phyloP scores from a whole-genome alignment of 768 basidiomycete species.

The Suillus brevipes region DNA sequence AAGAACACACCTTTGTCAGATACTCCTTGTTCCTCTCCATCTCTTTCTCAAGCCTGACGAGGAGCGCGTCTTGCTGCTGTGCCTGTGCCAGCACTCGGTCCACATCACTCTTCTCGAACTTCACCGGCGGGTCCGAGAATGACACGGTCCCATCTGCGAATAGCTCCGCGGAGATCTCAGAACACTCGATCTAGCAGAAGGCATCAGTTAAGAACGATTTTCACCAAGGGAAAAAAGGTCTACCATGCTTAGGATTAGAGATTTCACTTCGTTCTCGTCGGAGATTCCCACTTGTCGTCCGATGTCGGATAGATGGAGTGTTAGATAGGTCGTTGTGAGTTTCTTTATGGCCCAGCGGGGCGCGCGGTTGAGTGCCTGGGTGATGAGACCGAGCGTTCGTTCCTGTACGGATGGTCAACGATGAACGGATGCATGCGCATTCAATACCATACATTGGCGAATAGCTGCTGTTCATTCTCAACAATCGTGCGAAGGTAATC shows the following conservation, averaged over 20 bases:
- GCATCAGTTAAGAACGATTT: not conserved
- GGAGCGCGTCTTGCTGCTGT: constrained; percentile 44
- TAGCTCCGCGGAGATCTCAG: constrained; percentile 69
- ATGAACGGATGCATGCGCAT: not conserved
- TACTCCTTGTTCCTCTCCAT: constrained; percentile 70
- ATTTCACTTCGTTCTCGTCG: constrained; percentile 53
- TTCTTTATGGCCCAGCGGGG: constrained; percentile 79
- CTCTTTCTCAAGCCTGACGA: constrained; percentile 26
- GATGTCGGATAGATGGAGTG: constrained; percentile 73
- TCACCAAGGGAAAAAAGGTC: constrained; percentile 16
- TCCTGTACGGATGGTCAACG: constrained; percentile 46
- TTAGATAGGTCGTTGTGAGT: constrained; percentile 81
- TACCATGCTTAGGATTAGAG: constrained; percentile 75
- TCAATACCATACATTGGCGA: constrained; percentile 44
- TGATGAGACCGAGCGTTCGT: constrained; percentile 67
- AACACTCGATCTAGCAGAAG: constrained; percentile 60
- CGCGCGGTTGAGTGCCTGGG: constrained; percentile 65
- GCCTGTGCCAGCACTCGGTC: constrained; percentile 55
- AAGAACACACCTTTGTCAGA: constrained; percentile 59
- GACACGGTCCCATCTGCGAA: constrained; percentile 70
- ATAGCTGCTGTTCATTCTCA: constrained; percentile 56
- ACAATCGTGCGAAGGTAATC: constrained; percentile 45
- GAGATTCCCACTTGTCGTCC: constrained; percentile 46
- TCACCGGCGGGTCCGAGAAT: constrained; percentile 64
- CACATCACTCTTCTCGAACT: constrained; percentile 59